Evolutionary conservation across 768 basidiomycete species (phyloP).

Genomic region (Hirschioporus abietinus): DNA sequence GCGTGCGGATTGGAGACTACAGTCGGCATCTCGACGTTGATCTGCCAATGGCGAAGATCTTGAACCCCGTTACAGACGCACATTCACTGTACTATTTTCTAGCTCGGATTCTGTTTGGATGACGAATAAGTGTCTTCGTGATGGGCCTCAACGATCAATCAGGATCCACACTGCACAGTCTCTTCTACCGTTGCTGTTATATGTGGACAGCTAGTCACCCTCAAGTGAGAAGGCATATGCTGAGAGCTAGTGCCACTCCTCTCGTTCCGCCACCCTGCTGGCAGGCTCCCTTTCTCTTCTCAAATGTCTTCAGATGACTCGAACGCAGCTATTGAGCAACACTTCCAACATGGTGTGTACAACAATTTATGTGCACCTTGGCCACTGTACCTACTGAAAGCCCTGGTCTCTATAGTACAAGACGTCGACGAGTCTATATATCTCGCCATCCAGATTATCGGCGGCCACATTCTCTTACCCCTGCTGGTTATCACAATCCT

Average conservation of each 20-base stretch:
- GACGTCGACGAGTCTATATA: conserved; percentile 25
- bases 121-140: background rate
- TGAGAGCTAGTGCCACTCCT: background rate
- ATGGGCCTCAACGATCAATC: background rate
- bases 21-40: conserved; percentile 1
- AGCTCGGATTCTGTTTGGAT: background rate
- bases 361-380: background rate
- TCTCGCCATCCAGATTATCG: conserved; percentile 43
- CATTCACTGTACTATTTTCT: background rate
- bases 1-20: background rate
- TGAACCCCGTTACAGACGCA: background rate
- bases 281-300: background rate
- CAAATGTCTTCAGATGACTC: background rate
- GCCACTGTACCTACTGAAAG: background rate
- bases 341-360: background rate
- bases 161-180: background rate
- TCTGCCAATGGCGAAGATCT: background rate
- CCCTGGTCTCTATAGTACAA: background rate
- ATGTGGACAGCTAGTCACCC: background rate
- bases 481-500: conserved; percentile 42
- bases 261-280: background rate
- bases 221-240: background rate
- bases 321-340: background rate
- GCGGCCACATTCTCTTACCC: conserved; percentile 49
- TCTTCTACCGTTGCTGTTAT: background rate